A percentile compares a stretch with the other conserved stretches of the same genome.
Evolutionary conservation across 2,329 filamentous ascomycete genomes (phyloP).

Genomic region (Verticillium dahliae): DNA sequence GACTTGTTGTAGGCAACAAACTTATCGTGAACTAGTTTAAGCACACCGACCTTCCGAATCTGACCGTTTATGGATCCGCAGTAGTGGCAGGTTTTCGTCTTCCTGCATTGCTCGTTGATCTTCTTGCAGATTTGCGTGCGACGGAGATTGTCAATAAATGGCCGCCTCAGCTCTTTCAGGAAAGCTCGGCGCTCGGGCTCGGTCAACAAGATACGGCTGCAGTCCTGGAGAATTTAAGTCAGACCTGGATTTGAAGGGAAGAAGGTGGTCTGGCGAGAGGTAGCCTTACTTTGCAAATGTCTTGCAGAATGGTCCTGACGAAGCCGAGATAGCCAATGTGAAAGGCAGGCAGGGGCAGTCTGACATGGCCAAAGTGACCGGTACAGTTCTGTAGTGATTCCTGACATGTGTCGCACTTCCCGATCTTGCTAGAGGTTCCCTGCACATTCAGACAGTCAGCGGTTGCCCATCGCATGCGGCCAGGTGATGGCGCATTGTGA

Average conservation of each 20-base stretch:
- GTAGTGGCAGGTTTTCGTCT: slow-evolving; percentile 73
- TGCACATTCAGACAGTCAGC: slow-evolving; percentile 15
- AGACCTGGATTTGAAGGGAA: background rate
- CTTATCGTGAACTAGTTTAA: slow-evolving; percentile 93
- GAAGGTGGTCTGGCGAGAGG: background rate
- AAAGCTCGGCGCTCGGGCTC: slow-evolving; percentile 72
- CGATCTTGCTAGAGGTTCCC: slow-evolving; percentile 81
- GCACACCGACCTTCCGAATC: slow-evolving; percentile 84
- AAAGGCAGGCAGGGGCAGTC: slow-evolving; percentile 84
- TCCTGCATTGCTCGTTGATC: slow-evolving; percentile 84
- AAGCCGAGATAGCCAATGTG: slow-evolving; percentile 95
- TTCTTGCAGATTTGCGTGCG: slow-evolving; percentile 79
- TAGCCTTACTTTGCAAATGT: slow-evolving; percentile 77
- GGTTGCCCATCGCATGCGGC: background rate
- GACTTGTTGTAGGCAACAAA: slow-evolving; percentile 85
- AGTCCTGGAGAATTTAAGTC: slow-evolving; percentile 45
- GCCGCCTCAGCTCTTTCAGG: slow-evolving; percentile 72
- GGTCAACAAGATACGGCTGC: slow-evolving; percentile 74
- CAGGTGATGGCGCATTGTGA: background rate
- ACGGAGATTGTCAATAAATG: slow-evolving; percentile 79
- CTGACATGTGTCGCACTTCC: slow-evolving; percentile 75
- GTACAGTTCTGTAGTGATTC: slow-evolving; percentile 78
- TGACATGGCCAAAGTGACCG: slow-evolving; percentile 92
- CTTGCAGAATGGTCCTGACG: slow-evolving; percentile 84
- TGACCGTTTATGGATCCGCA: slow-evolving; percentile 82